Evolutionary conservation across 2,329 filamentous ascomycete species (phyloP), one percentile per base, ranked within the genome.

Genomic region (Diaporthe sp.): DNA sequence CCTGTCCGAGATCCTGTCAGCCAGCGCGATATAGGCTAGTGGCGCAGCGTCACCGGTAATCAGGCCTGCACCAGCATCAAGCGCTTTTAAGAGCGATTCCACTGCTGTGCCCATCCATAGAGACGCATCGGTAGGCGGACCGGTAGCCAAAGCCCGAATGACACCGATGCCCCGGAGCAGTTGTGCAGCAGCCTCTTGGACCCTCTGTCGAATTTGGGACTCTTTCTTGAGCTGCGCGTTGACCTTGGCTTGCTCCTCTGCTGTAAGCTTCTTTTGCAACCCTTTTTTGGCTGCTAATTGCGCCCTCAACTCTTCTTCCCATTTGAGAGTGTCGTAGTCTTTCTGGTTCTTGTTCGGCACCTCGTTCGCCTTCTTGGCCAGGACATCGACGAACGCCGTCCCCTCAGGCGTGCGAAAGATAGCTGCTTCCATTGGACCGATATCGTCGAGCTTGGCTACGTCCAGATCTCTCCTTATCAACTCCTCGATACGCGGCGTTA

Each of bases 261-360:
- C 85, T 0, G 95, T 97, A 13, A 98, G 90, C 84, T 98, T 99
- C 86, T 95, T 96, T 79, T 95, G 92, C 75, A 94, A 91, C 1
- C 96, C 96, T 83, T 96, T 98, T 87, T 98, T 99, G 81, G 94
- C 89, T n/a, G 96, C 95, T 54, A 99, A 85, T 79, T 98, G 95
- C 52, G 91, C 89, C 74, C 96, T 90, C 10, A 99, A 88, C 77
- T 99, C 97, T 82, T 96, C 94, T 83, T 99, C 97, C 97, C 97
- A 99, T 83, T 98, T 98, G 54, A 98, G 84, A 1, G 95, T 97
- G 79, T 99, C 95, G 79, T 98, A 98, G 82, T 98, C 97, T 82
- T 97, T 98, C 66, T 91, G 93, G 80, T 95, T 98, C 85, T 98
- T 98, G 84, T 95, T 93, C 4, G 95, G 92, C 2, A 93, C 85